Base-by-base conservation (phyloP, 305 asterid species). In the Fraxinus dipetala region DNA sequence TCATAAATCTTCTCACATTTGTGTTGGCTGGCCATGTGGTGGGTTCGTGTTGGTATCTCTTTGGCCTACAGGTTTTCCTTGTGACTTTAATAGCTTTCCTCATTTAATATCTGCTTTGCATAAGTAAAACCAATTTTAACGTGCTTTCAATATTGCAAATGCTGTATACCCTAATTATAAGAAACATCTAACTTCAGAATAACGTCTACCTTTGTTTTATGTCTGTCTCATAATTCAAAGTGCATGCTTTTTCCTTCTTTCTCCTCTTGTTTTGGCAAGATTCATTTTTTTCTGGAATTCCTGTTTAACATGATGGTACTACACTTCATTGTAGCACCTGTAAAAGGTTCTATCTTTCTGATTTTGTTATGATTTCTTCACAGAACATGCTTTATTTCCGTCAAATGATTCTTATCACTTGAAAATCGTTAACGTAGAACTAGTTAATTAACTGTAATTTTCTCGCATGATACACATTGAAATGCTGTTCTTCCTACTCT, bases 11-110 rank as follows among this genome's bases (percentile, higher is more conserved):
- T 86, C 92, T 94, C 61, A 91, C 89, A 9, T 91, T 85, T 84
- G 78, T 94, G 82, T 80, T 94, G 91, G 91, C 95, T 22, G 89
- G 98, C 88, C 98, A 94, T 48, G 92, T 92, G 45, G 93, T 91
- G 76, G 98, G 98, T 43, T 91, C 97, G 20, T 89, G 96, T 86
- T 94, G 98, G 98, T 94, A 94, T 86, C 97, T 94, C 82, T 87
- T 94, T 67, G 97, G 95, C 75, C 87, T 94, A 85, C 98, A 94
- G 98, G 98, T 94, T 20, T 32, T 87, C 78, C 36, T 75, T 79
- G 10, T 40, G 48, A 10, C 40, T 51, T 13, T 34, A 51, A 32
- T 31, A 30, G 30, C 72, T 3, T 69, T 38, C 36, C 72, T 45
- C 72, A 11, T 34, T 45, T 72, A 45, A 70, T 70, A 11, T 61